A percentile compares a stretch with the other conserved stretches of the same genome.
These are phyloP conservation scores for Colletotrichum viniferum DNA, from an alignment of 2,329 filamentous ascomycete species.

Conservation along the genomic window DNA sequence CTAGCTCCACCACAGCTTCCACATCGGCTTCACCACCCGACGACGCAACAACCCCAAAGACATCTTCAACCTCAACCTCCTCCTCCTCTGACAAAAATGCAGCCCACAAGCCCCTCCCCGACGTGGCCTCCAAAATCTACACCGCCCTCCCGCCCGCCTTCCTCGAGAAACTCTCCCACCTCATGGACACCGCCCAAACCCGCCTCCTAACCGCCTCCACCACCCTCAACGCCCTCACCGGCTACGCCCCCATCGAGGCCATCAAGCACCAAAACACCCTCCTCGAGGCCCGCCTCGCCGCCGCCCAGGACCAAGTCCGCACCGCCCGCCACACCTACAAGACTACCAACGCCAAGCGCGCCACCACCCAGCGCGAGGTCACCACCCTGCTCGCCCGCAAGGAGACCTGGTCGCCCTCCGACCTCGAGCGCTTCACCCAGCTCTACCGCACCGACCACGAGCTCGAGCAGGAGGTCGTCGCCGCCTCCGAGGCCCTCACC, in stretches of 20 bases:
- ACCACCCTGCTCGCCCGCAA: slow-evolving; percentile 93
- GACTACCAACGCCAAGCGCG: slow-evolving; percentile 80
- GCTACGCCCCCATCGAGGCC: slow-evolving; percentile 88
- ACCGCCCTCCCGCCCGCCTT: slow-evolving; percentile 42
- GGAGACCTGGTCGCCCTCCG: slow-evolving; percentile 83
- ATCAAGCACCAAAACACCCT: slow-evolving; percentile 79
- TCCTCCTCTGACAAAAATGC: not conserved
- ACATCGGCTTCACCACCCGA: not conserved
- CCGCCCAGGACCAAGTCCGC: slow-evolving; percentile 70
- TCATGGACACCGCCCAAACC: slow-evolving; percentile 90
- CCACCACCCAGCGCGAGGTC: slow-evolving; percentile 92
- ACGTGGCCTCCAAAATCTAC: slow-evolving; percentile 12
- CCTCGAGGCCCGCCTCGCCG: slow-evolving; percentile 63
- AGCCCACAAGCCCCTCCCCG: slow-evolving; percentile 3
- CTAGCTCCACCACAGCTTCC: not conserved
- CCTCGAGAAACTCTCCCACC: slow-evolving; percentile 59
- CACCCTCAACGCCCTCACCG: slow-evolving; percentile 91
- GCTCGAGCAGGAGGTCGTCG: slow-evolving; percentile 83
- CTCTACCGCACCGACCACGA: slow-evolving; percentile 92
- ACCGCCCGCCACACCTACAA: slow-evolving; percentile 78
- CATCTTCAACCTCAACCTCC: not conserved
- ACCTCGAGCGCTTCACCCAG: slow-evolving; percentile 92
- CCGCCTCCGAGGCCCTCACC: slow-evolving; percentile 73
- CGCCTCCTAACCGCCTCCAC: slow-evolving; percentile 86
- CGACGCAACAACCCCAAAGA: not conserved